Conservation (phyloP, 2,329 filamentous ascomycete genomes). For the Calycina herbarum region DNA sequence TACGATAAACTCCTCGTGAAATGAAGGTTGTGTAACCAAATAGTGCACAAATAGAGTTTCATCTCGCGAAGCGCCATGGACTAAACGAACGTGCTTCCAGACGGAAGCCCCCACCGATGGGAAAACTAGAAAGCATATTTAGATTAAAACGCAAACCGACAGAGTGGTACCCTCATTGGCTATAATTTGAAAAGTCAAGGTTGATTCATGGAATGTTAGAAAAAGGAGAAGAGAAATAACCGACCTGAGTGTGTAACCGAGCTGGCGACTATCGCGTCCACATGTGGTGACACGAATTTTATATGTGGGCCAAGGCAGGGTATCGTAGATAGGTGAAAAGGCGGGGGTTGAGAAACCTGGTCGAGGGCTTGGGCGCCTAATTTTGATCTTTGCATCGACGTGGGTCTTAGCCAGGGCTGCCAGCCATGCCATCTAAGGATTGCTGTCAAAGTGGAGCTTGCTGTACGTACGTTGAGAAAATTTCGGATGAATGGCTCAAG, state of each 20-base stretch:
- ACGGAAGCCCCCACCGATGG: neutral
- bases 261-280: neutral
- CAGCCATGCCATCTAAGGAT: neutral
- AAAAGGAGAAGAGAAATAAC: neutral
- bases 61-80: neutral
- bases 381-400: neutral
- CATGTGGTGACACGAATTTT: conserved; percentile 2
- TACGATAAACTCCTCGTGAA: neutral
- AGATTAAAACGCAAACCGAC: neutral
- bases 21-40: conserved; percentile 1
- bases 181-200: neutral
- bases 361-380: neutral
- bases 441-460: neutral
- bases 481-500: neutral
- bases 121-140: neutral
- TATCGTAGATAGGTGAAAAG: neutral
- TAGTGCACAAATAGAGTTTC: neutral
- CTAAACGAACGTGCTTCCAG: neutral
- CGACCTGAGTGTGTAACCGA: neutral
- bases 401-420: neutral
- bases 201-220: neutral
- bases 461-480: neutral
- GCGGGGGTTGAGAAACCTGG: neutral
- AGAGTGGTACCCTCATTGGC: neutral
- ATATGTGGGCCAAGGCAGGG: neutral